Conservation (phyloP, 495 filamentous ascomycete species). For the Hypoxylon crocopeplum region DNA sequence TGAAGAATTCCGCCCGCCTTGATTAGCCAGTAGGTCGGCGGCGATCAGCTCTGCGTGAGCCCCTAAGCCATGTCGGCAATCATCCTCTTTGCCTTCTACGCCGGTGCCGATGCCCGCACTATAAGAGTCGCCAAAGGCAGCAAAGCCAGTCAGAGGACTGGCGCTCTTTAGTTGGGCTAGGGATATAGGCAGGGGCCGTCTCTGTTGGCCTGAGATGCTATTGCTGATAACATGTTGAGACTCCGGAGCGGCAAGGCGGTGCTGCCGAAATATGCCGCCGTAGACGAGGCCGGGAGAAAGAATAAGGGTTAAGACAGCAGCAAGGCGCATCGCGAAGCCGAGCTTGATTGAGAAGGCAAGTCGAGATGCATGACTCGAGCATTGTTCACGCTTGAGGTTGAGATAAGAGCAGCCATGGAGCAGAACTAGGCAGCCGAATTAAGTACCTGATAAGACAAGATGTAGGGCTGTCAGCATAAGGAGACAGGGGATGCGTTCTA, state of each 20-base stretch:
- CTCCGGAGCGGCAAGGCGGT: slow-evolving; percentile 3
- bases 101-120: slow-evolving; percentile 56
- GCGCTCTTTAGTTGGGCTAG: not conserved
- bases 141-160: slow-evolving; percentile 38
- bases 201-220: not conserved
- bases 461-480: not conserved
- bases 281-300: not conserved
- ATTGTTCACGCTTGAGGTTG: slow-evolving; percentile 1
- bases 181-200: not conserved
- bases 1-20: slow-evolving; percentile 24
- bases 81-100: slow-evolving; percentile 45
- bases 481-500: not conserved
- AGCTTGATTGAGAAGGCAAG: slow-evolving; percentile 10
- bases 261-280: slow-evolving; percentile 1
- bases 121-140: slow-evolving; percentile 57
- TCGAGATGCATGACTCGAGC: slow-evolving; percentile 11
- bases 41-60: slow-evolving; percentile 49
- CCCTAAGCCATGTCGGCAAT: slow-evolving; percentile 48
- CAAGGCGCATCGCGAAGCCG: slow-evolving; percentile 30
- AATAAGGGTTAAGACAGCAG: slow-evolving; percentile 9
- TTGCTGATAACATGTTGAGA: slow-evolving; percentile 24
- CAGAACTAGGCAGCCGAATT: slow-evolving; percentile 7
- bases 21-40: slow-evolving; percentile 30
- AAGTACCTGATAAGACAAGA: slow-evolving; percentile 9
- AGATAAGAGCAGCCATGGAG: slow-evolving; percentile 3